Evolutionary conservation across 305 asterid species (phyloP).

Genomic region (Solanum hybrid): DNA sequence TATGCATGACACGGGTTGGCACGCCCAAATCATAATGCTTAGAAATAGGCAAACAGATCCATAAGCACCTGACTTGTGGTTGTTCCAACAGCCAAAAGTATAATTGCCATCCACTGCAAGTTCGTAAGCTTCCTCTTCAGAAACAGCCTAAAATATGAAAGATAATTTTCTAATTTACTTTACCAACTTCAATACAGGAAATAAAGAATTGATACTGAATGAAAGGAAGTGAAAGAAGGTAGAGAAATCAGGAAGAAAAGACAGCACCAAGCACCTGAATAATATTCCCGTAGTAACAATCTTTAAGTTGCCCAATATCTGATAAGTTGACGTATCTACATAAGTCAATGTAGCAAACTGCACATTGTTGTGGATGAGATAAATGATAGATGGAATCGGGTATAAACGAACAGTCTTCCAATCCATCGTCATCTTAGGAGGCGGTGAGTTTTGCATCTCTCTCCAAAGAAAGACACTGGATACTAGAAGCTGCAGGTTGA

Average conservation of each 20-base stretch:
- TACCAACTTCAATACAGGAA: slow-evolving; percentile 13
- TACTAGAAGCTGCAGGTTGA: slow-evolving; percentile 63
- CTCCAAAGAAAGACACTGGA: slow-evolving; percentile 79
- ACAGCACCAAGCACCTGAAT: slow-evolving; percentile 49
- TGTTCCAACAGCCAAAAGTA: slow-evolving; percentile 86
- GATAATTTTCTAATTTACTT: slow-evolving; percentile 16
- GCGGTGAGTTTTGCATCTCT: slow-evolving; percentile 47
- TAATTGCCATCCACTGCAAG: slow-evolving; percentile 95
- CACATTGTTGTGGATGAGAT: slow-evolving; percentile 92
- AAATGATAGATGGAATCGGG: slow-evolving; percentile 85
- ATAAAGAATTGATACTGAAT: neutral
- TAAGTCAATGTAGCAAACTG: slow-evolving; percentile 96
- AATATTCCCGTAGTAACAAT: slow-evolving; percentile 87
- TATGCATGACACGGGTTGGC: neutral
- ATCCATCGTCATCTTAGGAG: slow-evolving; percentile 86
- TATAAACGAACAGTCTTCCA: slow-evolving; percentile 71
- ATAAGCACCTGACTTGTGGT: slow-evolving; percentile 88
- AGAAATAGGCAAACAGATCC: slow-evolving; percentile 11
- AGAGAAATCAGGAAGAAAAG: neutral
- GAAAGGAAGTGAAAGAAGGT: neutral
- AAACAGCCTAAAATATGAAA: slow-evolving; percentile 64
- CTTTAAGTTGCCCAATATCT: slow-evolving; percentile 93
- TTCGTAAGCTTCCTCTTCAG: slow-evolving; percentile 95
- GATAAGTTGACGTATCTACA: slow-evolving; percentile 91
- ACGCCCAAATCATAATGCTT: neutral